Conservation (phyloP, 75 land plant genomes). For the Chamaecyparis obtusa region DNA sequence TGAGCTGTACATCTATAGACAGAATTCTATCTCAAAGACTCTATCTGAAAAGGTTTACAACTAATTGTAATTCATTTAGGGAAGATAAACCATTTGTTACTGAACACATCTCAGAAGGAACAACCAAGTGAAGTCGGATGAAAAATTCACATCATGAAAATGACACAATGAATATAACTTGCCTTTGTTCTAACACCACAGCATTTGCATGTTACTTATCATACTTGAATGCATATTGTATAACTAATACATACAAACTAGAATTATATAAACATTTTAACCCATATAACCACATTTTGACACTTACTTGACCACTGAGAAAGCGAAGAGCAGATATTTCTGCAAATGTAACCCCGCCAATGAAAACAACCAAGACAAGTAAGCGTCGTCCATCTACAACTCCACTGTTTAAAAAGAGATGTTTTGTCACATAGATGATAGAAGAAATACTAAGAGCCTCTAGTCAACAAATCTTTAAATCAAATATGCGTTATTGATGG, state of each 20-base stretch:
- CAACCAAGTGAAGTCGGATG: not conserved
- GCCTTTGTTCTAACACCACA: not conserved
- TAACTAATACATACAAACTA: not conserved
- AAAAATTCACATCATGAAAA: not conserved
- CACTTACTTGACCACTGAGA: constrained; percentile 55
- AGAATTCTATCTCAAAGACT: not conserved
- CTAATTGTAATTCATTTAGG: not conserved
- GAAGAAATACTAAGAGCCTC: not conserved
- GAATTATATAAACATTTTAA: not conserved
- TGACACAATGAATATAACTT: not conserved
- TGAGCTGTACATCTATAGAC: not conserved
- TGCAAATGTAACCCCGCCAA: constrained; percentile 97
- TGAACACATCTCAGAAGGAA: not conserved
- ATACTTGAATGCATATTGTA: not conserved
- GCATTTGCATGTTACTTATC: not conserved
- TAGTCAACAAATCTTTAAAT: not conserved
- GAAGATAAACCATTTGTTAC: not conserved
- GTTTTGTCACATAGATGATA: constrained; percentile 10
- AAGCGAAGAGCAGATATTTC: constrained; percentile 95
- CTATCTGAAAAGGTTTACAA: not conserved
- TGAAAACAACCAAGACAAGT: constrained; percentile 80
- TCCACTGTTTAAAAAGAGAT: constrained; percentile 17
- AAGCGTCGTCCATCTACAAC: constrained; percentile 73
- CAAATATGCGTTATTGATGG: not conserved
- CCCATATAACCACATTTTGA: not conserved